Percentiles rank a stretch among this genome's conserved stretches.
Evolutionary conservation across 495 filamentous ascomycete genomes (phyloP).

Genomic region (Penicillium longicatenatum): DNA sequence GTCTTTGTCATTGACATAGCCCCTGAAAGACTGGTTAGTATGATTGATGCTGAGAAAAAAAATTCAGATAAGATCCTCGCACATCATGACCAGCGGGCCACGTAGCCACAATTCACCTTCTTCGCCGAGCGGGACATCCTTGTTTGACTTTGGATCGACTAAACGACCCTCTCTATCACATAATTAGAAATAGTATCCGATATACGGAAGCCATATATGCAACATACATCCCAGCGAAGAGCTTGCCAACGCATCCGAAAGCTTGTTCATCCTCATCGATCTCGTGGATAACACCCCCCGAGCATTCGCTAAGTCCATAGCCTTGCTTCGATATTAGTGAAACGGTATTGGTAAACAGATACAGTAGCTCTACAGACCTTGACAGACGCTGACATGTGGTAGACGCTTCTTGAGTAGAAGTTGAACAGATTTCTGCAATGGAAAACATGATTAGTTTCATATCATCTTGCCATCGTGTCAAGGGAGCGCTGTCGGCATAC

Average conservation of each 20-base stretch:
- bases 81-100: constrained; percentile 11
- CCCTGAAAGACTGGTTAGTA: constrained; percentile 5
- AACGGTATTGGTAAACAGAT: neutral
- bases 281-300: constrained; percentile 11
- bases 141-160: constrained; percentile 11
- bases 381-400: constrained; percentile 9
- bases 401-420: constrained; percentile 11
- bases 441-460: neutral
- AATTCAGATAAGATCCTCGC: no score
- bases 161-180: constrained; percentile 5
- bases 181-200: neutral
- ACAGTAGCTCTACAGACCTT: constrained; percentile 6
- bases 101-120: constrained; percentile 15
- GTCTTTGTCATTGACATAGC: constrained; percentile 10
- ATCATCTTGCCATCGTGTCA: neutral
- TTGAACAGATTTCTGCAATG: constrained; percentile 10
- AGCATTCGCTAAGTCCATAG: constrained; percentile 12
- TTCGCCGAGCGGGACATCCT: constrained; percentile 9
- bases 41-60: neutral
- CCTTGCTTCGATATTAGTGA: constrained; percentile 4
- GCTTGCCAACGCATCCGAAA: constrained; percentile 15
- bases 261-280: constrained; percentile 11
- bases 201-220: neutral
- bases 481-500: neutral
- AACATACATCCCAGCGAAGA: constrained; percentile 12